Conservation (phyloP, 2,329 filamentous ascomycete species). For the Decorospora gaudefroyi region DNA sequence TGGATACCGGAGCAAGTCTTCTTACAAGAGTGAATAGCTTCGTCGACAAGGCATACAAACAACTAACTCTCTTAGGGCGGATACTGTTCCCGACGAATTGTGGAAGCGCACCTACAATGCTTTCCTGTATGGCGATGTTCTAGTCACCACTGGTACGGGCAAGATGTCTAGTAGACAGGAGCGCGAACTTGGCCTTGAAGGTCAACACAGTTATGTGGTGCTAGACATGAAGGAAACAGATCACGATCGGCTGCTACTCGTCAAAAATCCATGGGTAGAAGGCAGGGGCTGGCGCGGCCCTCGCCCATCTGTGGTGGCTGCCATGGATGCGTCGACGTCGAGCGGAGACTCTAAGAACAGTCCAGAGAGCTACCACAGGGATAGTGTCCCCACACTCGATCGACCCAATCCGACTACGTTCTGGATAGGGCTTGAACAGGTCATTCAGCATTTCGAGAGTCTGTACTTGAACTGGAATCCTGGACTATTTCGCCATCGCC, state of each 20-base stretch:
- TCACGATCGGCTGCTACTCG: conserved; percentile 69
- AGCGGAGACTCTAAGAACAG: conserved; percentile 21
- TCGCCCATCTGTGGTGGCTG: conserved; percentile 27
- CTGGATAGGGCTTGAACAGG: conserved; percentile 88
- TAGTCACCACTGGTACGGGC: conserved; percentile 89
- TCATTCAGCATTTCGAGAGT: conserved; percentile 90
- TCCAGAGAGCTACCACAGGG: conserved; percentile 28
- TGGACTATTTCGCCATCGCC: conserved; percentile 73
- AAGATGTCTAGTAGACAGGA: conserved; percentile 78
- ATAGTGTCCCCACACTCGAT: conserved; percentile 39
- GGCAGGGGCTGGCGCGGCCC: conserved; percentile 72
- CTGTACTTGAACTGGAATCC: conserved; percentile 99
- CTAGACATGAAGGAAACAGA: conserved; percentile 72
- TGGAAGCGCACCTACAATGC: conserved; percentile 78
- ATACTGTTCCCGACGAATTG: conserved; percentile 72
- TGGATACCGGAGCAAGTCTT: conserved; percentile 98
- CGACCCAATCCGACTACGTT: conserved; percentile 71
- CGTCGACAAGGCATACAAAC: background rate
- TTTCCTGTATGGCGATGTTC: conserved; percentile 77
- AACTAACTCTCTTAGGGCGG: conserved; percentile 61
- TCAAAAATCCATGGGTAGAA: conserved; percentile 97
- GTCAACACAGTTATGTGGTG: conserved; percentile 93
- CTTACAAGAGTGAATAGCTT: conserved; percentile 66
- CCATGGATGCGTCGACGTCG: conserved; percentile 24
- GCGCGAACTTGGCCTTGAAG: conserved; percentile 76